These are phyloP conservation scores for Fusarium tupiense DNA, from an alignment of 2,329 filamentous ascomycete genomes.

Conservation along the genomic window DNA sequence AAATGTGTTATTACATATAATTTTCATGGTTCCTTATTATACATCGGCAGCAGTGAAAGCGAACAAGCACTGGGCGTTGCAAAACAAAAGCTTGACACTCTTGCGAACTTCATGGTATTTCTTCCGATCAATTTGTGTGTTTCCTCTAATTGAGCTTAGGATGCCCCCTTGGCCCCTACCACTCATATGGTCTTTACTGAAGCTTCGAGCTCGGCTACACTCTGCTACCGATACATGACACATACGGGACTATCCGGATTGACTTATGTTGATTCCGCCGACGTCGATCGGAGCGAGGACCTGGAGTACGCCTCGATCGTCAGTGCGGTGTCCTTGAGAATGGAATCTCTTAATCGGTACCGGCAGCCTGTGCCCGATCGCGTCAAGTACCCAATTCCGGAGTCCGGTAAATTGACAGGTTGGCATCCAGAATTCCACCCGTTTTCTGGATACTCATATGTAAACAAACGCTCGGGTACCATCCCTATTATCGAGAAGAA, in stretches of 20 bases:
- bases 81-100: constrained; percentile 34
- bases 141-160: constrained; percentile 30
- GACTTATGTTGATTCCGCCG: constrained; percentile 38
- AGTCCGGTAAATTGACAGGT: background rate
- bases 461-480: constrained; percentile 17
- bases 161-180: background rate
- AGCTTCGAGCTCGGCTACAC: background rate
- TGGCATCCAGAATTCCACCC: constrained; percentile 11
- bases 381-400: constrained; percentile 11
- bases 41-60: constrained; percentile 39
- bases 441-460: constrained; percentile 32
- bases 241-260: constrained; percentile 40
- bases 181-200: constrained; percentile 41
- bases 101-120: constrained; percentile 30
- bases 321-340: constrained; percentile 34
- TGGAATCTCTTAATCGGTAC: constrained; percentile 7
- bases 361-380: constrained; percentile 6
- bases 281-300: background rate
- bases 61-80: constrained; percentile 17
- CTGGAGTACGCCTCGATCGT: constrained; percentile 32
- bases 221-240: constrained; percentile 42
- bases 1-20: constrained; percentile 44
- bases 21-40: constrained; percentile 40
- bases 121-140: background rate
- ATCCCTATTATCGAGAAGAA: background rate